Evolutionary conservation across 148 eudicot species (phyloP).

Genomic region (Hydrangea macrophylla): DNA sequence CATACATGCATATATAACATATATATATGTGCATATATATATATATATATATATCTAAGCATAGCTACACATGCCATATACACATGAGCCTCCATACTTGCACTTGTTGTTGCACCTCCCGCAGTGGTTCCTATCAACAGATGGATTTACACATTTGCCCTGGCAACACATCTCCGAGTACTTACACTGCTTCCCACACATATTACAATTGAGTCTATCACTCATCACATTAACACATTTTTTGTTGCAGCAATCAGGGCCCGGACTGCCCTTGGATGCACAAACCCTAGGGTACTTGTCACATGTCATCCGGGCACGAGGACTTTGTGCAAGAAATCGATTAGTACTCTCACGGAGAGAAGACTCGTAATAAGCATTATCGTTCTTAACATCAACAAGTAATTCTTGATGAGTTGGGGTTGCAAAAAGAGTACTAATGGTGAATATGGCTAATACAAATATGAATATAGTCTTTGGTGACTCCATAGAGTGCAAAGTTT

Average conservation of each 20-base stretch:
- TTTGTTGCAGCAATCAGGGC: slow-evolving; percentile 5
- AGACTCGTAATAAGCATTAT: background rate
- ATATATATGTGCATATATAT: too few species aligned
- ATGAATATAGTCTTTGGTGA: background rate
- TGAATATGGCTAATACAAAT: background rate
- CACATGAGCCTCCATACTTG: slow-evolving; percentile 7
- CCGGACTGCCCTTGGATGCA: slow-evolving; percentile 9
- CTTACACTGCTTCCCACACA: slow-evolving; percentile 5
- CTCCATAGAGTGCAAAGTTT: background rate
- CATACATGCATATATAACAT: background rate
- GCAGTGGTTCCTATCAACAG: slow-evolving; percentile 1
- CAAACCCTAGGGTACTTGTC: slow-evolving; percentile 13
- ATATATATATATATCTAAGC: background rate
- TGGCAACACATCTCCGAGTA: slow-evolving; percentile 8
- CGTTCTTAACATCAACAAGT: background rate
- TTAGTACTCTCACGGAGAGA: background rate
- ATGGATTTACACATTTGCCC: slow-evolving; percentile 12
- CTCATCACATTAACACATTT: slow-evolving; percentile 9
- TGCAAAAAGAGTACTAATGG: background rate
- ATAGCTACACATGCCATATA: slow-evolving; percentile 16
- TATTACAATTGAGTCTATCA: slow-evolving; percentile 1
- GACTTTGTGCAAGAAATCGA: background rate
- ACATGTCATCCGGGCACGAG: slow-evolving; percentile 15
- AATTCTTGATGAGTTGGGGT: background rate
- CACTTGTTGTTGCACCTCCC: slow-evolving; percentile 11